phyloP scores from a whole-genome alignment of 768 basidiomycete species.

The Hypholoma sublateritium region DNA sequence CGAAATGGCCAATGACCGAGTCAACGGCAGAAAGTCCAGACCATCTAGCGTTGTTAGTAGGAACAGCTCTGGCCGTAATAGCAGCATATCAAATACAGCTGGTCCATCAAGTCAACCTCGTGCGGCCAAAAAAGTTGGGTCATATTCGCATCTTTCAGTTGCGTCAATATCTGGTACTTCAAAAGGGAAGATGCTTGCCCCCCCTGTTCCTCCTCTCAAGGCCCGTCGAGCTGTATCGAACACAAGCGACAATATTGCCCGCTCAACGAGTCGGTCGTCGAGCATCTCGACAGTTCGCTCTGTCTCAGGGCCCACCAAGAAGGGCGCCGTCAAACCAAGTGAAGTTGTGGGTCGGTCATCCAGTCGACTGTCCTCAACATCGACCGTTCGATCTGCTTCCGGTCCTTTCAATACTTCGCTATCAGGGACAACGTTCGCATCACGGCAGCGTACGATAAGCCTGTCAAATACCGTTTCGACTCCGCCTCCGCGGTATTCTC shows the following conservation, averaged over 20 bases:
- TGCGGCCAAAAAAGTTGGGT: constrained; percentile 25
- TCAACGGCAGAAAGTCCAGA: constrained; percentile 61
- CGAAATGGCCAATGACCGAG: constrained; percentile 75
- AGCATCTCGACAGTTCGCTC: constrained; percentile 10
- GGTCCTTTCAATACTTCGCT: constrained; percentile 57
- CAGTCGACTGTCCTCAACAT: constrained; percentile 57
- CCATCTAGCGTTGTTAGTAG: constrained; percentile 64
- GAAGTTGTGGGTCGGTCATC: constrained; percentile 48
- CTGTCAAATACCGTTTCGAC: constrained; percentile 41
- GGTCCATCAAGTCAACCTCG: constrained; percentile 13
- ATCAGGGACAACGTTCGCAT: constrained; percentile 71
- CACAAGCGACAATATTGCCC: neutral
- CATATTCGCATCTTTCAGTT: constrained; percentile 30
- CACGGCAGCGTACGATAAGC: constrained; percentile 81
- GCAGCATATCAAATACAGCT: constrained; percentile 41
- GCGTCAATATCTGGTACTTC: constrained; percentile 30
- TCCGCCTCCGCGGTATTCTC: constrained; percentile 32
- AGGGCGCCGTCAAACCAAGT: constrained; percentile 27
- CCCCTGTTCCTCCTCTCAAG: constrained; percentile 39
- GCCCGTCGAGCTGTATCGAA: constrained; percentile 49
- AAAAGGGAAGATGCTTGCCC: constrained; percentile 43
- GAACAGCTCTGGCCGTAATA: constrained; percentile 57
- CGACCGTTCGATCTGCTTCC: constrained; percentile 65
- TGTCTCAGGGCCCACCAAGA: constrained; percentile 36
- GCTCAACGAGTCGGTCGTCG: neutral